Evolutionary conservation across 2,329 filamentous ascomycete genomes (phyloP).

Genomic region (Gaeumannomyces sp.): DNA sequence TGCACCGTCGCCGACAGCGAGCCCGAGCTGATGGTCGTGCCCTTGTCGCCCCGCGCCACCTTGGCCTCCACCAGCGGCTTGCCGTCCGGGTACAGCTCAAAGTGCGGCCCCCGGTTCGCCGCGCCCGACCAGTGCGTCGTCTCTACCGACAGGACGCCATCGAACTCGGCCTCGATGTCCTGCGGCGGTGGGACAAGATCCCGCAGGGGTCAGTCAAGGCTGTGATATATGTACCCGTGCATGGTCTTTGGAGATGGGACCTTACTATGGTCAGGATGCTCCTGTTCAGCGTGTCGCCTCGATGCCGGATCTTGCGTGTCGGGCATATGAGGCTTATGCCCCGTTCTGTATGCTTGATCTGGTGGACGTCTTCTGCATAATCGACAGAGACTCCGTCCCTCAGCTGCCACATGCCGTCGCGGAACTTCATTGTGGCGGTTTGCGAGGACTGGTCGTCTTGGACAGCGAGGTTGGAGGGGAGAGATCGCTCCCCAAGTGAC

Average conservation of each 20-base stretch:
- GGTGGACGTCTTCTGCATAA: slow-evolving; percentile 60
- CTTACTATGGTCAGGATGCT: slow-evolving; percentile 46
- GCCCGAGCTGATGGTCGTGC: slow-evolving; percentile 45
- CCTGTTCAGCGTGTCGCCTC: slow-evolving; percentile 51
- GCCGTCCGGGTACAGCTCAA: slow-evolving; percentile 50
- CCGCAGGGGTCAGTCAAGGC: background rate
- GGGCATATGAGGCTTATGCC: slow-evolving; percentile 51
- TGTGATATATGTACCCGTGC: no score
- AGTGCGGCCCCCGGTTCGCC: slow-evolving; percentile 45
- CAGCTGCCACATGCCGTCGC: slow-evolving; percentile 62
- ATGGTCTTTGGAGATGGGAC: background rate
- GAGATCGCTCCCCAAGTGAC: no score
- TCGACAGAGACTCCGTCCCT: slow-evolving; percentile 54
- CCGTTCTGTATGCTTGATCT: slow-evolving; percentile 40
- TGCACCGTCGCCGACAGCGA: slow-evolving; percentile 36
- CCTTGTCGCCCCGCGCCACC: slow-evolving; percentile 26
- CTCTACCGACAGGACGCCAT: slow-evolving; percentile 55
- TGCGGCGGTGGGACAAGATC: slow-evolving; percentile 5
- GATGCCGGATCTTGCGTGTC: slow-evolving; percentile 44
- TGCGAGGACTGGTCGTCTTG: no score
- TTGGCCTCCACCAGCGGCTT: slow-evolving; percentile 28
- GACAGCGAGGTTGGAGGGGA: background rate
- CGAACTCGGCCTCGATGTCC: slow-evolving; percentile 50
- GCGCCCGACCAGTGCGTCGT: slow-evolving; percentile 52
- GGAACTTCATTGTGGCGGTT: slow-evolving; percentile 46